A percentile compares a stretch with the other conserved stretches of the same genome.
These are phyloP conservation scores for Blastobotrys indianensis DNA, from an alignment of 1,139 yeast species.

Conservation along the genomic window DNA sequence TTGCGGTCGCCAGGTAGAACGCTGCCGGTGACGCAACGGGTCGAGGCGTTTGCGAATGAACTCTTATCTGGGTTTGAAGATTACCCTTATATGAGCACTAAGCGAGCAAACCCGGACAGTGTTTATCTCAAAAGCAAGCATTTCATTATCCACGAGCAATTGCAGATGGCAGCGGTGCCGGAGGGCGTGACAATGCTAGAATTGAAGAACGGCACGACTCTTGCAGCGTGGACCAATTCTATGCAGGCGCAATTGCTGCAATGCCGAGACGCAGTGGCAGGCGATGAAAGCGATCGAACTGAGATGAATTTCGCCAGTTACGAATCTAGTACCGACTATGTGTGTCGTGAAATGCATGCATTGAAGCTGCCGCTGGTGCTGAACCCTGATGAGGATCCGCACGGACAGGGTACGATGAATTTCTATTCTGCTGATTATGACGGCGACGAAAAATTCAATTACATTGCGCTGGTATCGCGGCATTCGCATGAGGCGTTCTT, in stretches of 20 bases:
- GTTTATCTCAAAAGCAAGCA: too few species aligned
- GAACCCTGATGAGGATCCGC: not conserved
- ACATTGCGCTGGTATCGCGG: not conserved
- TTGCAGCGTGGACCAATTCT: not conserved
- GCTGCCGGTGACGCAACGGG: not conserved
- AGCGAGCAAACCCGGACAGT: not conserved
- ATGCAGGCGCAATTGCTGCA: not conserved
- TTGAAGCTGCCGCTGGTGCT: not conserved
- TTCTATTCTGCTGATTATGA: not conserved
- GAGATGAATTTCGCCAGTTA: not conserved
- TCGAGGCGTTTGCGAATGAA: constrained; percentile 5
- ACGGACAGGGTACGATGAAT: not conserved
- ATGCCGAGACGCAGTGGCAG: not conserved
- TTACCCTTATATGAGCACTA: constrained; percentile 3
- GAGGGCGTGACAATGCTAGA: not conserved
- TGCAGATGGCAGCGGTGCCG: not conserved
- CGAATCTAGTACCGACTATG: not conserved
- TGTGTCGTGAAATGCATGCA: not conserved
- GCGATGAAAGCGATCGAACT: not conserved
- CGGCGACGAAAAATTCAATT: not conserved
- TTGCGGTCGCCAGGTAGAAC: constrained; percentile 14
- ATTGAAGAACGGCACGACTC: not conserved
- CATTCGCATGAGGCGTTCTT: not conserved
- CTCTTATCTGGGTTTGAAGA: constrained; percentile 5
- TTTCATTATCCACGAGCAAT: not conserved